Evolutionary conservation across 2,329 filamentous ascomycete species (phyloP).

Genomic region (Zymoseptoria tritici): DNA sequence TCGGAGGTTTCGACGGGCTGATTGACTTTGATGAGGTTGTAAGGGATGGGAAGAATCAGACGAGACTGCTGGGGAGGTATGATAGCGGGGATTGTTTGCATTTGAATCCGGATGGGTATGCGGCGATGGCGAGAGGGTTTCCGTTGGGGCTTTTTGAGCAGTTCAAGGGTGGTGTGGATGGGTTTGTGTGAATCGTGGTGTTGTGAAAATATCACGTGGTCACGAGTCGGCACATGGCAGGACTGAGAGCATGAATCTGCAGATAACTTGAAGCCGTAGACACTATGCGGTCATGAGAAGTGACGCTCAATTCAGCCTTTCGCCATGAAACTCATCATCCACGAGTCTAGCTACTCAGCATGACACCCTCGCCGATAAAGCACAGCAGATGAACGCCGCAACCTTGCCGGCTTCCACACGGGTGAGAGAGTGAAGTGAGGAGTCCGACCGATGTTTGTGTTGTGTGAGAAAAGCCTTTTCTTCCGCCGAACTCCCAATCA

Average conservation of each 20-base stretch:
- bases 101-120: slow-evolving; percentile 53
- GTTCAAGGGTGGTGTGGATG: slow-evolving; percentile 19
- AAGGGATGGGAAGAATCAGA: slow-evolving; percentile 43
- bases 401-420: neutral
- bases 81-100: slow-evolving; percentile 61
- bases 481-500: slow-evolving; percentile 16
- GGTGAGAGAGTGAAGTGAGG: neutral
- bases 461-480: neutral
- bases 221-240: no score
- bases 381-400: neutral
- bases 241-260: no score
- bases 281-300: neutral
- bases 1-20: slow-evolving; percentile 50
- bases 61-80: slow-evolving; percentile 45
- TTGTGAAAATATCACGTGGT: no score
- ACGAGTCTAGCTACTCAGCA: neutral
- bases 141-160: slow-evolving; percentile 47
- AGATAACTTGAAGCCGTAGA: neutral
- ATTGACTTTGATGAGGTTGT: slow-evolving; percentile 56
- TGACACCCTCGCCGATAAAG: neutral
- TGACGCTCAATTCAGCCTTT: slow-evolving; percentile 11
- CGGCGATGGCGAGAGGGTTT: slow-evolving; percentile 52
- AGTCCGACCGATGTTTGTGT: neutral
- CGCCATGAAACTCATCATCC: slow-evolving; percentile 7
- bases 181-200: slow-evolving; percentile 3